Evolutionary conservation across 169 alveolate genomes (phyloP).

Genomic region (Eimeria maxima): DNA sequence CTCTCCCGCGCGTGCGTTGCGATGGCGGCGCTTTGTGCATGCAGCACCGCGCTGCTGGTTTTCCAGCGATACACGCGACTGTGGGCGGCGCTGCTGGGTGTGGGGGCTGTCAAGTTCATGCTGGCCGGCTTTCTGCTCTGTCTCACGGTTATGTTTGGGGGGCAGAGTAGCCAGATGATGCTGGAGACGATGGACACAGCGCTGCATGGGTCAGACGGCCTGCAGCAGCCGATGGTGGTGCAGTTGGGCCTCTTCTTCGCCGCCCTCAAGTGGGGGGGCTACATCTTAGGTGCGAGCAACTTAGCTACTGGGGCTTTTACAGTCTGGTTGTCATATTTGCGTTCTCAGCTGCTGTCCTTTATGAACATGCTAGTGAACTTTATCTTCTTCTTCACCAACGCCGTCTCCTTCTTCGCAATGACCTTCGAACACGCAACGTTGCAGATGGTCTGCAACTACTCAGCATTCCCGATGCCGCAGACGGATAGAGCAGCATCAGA

Average conservation of each 20-base stretch:
- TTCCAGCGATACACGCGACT: conserved; percentile 69
- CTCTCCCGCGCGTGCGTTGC: conserved; percentile 43
- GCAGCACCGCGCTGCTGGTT: conserved; percentile 44
- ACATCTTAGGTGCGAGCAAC: conserved; percentile 14
- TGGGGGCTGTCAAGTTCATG: conserved; percentile 50
- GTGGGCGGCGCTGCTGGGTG: conserved; percentile 50
- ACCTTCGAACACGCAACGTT: conserved; percentile 32
- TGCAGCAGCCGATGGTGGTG: conserved; percentile 44
- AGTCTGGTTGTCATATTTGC: conserved; percentile 34
- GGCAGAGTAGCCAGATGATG: conserved; percentile 67
- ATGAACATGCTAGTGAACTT: conserved; percentile 30
- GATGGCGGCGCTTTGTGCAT: conserved; percentile 24
- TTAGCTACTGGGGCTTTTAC: conserved; percentile 61
- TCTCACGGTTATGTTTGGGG: conserved; percentile 39
- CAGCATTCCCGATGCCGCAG: conserved; percentile 39
- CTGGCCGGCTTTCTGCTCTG: conserved; percentile 60
- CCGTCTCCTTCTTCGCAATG: conserved; percentile 74
- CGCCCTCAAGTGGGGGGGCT: conserved; percentile 48
- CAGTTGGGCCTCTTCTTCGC: conserved; percentile 58
- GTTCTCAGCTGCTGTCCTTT: conserved; percentile 34
- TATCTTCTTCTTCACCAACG: conserved; percentile 57
- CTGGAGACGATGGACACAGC: conserved; percentile 35
- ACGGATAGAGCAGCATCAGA: conserved; percentile 25
- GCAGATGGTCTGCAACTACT: conserved; percentile 47
- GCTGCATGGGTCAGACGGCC: neutral